phyloP scores from a whole-genome alignment of 192 early-diverging fungal species.

The Mortierella claussenii region DNA sequence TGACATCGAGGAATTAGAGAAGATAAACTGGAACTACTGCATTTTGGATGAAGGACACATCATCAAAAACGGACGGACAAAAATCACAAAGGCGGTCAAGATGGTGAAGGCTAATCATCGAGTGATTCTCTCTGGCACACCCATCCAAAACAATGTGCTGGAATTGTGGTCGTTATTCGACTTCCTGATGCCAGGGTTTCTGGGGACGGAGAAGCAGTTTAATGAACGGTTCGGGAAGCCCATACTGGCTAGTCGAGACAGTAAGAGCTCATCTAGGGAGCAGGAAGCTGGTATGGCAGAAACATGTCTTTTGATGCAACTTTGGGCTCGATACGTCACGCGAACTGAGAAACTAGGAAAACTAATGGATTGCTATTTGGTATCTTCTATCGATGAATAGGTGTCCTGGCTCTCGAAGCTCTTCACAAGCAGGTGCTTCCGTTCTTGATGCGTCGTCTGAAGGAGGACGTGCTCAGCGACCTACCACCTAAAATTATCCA shows the following conservation, averaged over 20 bases:
- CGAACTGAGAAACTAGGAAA: neutral
- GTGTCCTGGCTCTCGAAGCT: slow-evolving; percentile 90
- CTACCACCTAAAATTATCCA: slow-evolving; percentile 99
- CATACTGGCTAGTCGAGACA: slow-evolving; percentile 89
- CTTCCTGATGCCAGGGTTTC: slow-evolving; percentile 98
- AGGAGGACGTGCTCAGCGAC: slow-evolving; percentile 97
- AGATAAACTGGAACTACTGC: slow-evolving; percentile 91
- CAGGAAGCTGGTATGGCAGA: slow-evolving; percentile 64
- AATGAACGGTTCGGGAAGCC: slow-evolving; percentile 95
- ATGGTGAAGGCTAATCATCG: slow-evolving; percentile 87
- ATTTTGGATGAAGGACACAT: slow-evolving; percentile 98
- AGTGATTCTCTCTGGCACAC: slow-evolving; percentile 96
- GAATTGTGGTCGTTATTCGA: slow-evolving; percentile 99
- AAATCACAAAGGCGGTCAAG: slow-evolving; percentile 94
- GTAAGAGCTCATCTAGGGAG: slow-evolving; percentile 78
- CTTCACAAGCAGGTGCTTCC: slow-evolving; percentile 97
- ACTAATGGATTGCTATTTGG: neutral
- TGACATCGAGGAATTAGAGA: slow-evolving; percentile 85
- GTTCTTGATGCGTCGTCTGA: slow-evolving; percentile 94
- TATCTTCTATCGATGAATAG: slow-evolving; percentile 32
- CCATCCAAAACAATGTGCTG: slow-evolving; percentile 96
- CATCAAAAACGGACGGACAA: slow-evolving; percentile 95
- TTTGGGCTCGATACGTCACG: neutral
- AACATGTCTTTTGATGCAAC: neutral
- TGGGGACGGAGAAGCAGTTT: slow-evolving; percentile 95